Conservation (phyloP, 306 rosid species). For the Mimosa pudica region DNA sequence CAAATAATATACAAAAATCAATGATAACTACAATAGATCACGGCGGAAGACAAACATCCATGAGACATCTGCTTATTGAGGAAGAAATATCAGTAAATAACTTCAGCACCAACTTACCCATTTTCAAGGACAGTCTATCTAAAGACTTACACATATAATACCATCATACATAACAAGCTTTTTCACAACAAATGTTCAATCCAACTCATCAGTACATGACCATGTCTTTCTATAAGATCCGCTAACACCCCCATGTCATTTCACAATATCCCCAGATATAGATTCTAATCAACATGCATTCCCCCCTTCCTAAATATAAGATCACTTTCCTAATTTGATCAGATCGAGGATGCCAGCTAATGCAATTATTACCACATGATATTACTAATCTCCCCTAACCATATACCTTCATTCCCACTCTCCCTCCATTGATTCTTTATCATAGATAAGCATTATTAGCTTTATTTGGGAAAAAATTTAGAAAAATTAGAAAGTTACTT, state of each 20-base stretch:
- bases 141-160: neutral
- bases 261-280: neutral
- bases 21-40: neutral
- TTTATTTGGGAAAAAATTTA: too few species aligned
- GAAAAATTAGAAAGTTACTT: too few species aligned
- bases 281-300: neutral
- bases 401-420: too few species aligned
- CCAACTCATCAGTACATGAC: neutral
- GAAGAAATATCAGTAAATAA: neutral
- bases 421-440: too few species aligned
- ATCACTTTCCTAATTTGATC: too few species aligned
- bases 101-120: neutral
- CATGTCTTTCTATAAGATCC: neutral
- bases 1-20: neutral
- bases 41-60: neutral
- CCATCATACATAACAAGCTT: constrained; percentile 1
- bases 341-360: too few species aligned
- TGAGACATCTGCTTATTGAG: neutral
- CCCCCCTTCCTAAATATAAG: too few species aligned
- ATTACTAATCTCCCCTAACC: too few species aligned
- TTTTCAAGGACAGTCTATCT: neutral
- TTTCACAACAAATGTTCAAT: neutral
- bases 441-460: too few species aligned
- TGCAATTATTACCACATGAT: too few species aligned
- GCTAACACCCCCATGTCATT: neutral